Base-by-base conservation (phyloP, 352 stramenopile species). In the Phytophthora capsici region DNA sequence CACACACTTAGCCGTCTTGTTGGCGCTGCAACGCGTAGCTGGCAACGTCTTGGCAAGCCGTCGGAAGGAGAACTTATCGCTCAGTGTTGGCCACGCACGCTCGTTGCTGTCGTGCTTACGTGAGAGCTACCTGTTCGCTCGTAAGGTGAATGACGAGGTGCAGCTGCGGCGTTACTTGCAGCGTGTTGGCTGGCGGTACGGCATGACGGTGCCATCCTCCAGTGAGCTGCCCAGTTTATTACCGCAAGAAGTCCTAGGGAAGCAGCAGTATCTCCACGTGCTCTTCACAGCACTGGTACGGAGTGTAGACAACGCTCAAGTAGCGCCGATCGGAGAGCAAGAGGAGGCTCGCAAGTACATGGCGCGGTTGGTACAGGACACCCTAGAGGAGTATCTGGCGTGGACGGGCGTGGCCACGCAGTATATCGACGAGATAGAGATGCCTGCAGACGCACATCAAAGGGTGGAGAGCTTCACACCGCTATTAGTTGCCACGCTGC, bases 231-330 rank as follows among this genome's bases (percentile, higher is more conserved):
- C 86, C 0, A 91, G 84, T 54, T 59, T 94, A 48, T 37, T 94
- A 34, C 73, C 76, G 5, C 86, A 94, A 26, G 86, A 94, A 76
- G 80, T 94, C 9, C 43, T 88, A 22, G 86, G 86, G 37, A 94
- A 93, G 63, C 75, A 84, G 8, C 81, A 89, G 63, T 94, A 90
- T 53, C 51, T 91, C 1, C 86, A 89, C 20, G 82, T 93, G 23
- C 57, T 93, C 8, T 85, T 90, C 34, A 51, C 68, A 1, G 43
- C 43, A 25, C 45, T 76, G 2, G 55, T 49, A 8, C 61, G 41
- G 12, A 58, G 75, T 28, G 62, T 85, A 23, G 77, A 91, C 13
- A 65, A 69, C 30, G 57, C 52, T 28, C 48, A 58, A 14, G 26
- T 57, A 1, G 63, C 61, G 19, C 47, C 75, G 7, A 78, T 83